These are phyloP conservation scores for Phytophthora idaei DNA, from an alignment of 352 stramenopile genomes.

Conservation along the genomic window DNA sequence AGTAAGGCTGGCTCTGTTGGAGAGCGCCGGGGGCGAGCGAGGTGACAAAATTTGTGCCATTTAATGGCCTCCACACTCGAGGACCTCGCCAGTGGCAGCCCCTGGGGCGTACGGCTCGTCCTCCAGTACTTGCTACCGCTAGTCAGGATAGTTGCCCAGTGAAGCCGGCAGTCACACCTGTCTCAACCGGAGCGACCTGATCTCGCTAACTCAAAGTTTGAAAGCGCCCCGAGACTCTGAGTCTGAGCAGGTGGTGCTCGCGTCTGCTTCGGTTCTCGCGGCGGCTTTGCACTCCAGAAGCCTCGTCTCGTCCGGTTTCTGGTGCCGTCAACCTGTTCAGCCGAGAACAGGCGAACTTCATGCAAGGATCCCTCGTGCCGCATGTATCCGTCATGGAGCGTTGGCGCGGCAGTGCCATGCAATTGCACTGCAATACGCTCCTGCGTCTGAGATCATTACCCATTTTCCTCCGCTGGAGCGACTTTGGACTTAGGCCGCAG, in stretches of 20 bases:
- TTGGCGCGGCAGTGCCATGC: background rate
- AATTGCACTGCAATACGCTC: background rate
- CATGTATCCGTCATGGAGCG: slow-evolving; percentile 27
- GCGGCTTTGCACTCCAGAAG: slow-evolving; percentile 20
- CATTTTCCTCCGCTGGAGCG: slow-evolving; percentile 24
- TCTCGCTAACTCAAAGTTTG: slow-evolving; percentile 2
- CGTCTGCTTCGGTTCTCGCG: slow-evolving; percentile 17
- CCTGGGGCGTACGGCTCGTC: no score
- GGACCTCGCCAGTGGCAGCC: no score
- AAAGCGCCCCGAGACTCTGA: no score
- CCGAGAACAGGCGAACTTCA: background rate
- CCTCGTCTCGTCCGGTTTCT: slow-evolving; percentile 14
- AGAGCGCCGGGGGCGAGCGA: no score
- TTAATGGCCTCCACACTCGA: no score
- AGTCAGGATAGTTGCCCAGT: slow-evolving; percentile 21
- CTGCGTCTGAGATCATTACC: slow-evolving; percentile 10
- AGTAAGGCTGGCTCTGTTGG: no score
- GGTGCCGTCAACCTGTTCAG: slow-evolving; percentile 4
- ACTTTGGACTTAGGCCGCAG: slow-evolving; percentile 2
- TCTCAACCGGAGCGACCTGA: slow-evolving; percentile 11
- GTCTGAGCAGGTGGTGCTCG: slow-evolving; percentile 3
- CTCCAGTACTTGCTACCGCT: background rate
- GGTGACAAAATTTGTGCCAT: no score
- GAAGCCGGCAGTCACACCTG: slow-evolving; percentile 22
- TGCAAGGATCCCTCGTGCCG: slow-evolving; percentile 16